Evolutionary conservation across 176 grass and related monocot genomes (phyloP).

Genomic region (Triticum monococcum): DNA sequence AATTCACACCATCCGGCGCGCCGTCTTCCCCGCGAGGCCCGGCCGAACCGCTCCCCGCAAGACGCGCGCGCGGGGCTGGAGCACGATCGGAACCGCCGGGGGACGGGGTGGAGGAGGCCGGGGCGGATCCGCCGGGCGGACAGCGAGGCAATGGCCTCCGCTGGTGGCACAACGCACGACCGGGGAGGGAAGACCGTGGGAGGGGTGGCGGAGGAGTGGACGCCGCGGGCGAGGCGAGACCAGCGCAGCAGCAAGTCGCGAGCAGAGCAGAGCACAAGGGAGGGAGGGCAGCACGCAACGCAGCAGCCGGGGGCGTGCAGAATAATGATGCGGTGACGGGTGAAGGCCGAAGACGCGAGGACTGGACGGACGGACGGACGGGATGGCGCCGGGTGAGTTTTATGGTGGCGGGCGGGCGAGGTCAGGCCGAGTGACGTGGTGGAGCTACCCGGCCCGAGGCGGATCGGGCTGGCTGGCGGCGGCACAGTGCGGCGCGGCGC

Average conservation of each 20-base stretch:
- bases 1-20: constrained; percentile 35
- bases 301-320: too few relatives aligned
- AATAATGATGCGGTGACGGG: neutral
- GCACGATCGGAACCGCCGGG: neutral
- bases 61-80: neutral
- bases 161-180: too few relatives aligned
- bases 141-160: neutral
- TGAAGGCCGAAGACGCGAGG: neutral
- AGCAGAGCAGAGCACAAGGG: neutral
- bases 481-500: too few relatives aligned
- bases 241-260: neutral
- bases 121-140: neutral
- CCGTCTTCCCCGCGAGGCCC: neutral
- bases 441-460: too few relatives aligned
- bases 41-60: neutral
- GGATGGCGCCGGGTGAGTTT: neutral
- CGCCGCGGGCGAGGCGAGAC: neutral
- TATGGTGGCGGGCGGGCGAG: neutral
- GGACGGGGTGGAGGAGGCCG: too few relatives aligned
- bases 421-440: too few relatives aligned
- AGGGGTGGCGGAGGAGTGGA: neutral
- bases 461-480: too few relatives aligned
- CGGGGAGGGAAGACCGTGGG: neutral
- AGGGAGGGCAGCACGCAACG: neutral
- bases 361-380: neutral